These are phyloP conservation scores for Botrytis porri DNA, from an alignment of 2,329 filamentous ascomycete genomes.

Conservation along the genomic window DNA sequence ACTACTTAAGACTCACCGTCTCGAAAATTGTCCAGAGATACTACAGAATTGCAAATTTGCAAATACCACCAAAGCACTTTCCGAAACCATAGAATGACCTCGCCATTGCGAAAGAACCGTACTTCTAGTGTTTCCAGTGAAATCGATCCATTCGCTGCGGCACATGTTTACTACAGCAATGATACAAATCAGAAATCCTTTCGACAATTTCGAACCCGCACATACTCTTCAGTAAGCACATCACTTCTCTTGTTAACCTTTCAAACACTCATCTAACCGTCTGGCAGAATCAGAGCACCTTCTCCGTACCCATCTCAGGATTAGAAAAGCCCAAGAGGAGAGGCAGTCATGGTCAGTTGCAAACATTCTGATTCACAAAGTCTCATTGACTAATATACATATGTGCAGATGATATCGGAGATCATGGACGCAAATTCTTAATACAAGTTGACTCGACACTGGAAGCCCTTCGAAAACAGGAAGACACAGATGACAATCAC, in stretches of 20 bases:
- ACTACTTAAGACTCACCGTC: not conserved
- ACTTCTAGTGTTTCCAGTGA: conserved; percentile 30
- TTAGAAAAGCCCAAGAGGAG: conserved; percentile 33
- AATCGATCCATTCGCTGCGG: conserved; percentile 35
- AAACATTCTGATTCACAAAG: not conserved
- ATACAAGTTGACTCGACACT: conserved; percentile 84
- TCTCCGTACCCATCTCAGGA: conserved; percentile 23
- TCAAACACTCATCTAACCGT: conserved; percentile 17
- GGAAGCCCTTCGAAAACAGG: conserved; percentile 72
- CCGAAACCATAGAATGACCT: conserved; percentile 28
- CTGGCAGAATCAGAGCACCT: conserved; percentile 30
- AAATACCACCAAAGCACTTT: not conserved
- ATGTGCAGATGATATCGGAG: conserved; percentile 65
- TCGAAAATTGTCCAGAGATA: not conserved
- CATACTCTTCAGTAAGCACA: conserved; percentile 35
- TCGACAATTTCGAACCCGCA: conserved; percentile 34
- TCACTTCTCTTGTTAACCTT: not conserved
- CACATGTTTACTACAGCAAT: conserved; percentile 37
- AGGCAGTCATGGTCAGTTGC: conserved; percentile 37
- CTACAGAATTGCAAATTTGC: not conserved
- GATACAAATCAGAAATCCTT: conserved; percentile 29
- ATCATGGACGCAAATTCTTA: conserved; percentile 73
- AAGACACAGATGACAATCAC: conserved; percentile 91
- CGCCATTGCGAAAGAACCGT: conserved; percentile 25
- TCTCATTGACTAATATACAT: conserved; percentile 20